Base-by-base conservation (phyloP, 768 basidiomycete species). In the Peribolospora kevripleyi region DNA sequence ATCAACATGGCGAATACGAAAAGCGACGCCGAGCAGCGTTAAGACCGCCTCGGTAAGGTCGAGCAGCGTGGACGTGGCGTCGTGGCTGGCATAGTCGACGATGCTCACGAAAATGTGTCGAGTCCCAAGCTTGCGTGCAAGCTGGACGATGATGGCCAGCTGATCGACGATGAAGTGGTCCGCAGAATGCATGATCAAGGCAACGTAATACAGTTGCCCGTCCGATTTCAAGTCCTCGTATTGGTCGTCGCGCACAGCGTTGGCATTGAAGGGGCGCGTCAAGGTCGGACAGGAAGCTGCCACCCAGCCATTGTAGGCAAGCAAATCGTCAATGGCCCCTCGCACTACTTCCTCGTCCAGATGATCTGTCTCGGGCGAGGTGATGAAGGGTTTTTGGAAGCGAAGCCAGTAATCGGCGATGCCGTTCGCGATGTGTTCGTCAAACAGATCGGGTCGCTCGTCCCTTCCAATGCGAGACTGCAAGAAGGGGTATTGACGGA, bases 101-200 rank as follows among this genome's bases (percentile, higher is more conserved):
- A 98, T 90, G 6, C 88, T 93, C 45, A 98, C 91, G 66, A 97
- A 98, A 51, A 98, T 69, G 63, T 86, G 87, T 52, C 77, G 73
- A 4, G 84, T 79, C 3, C 93, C 93, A 8, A 97, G 76, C 7
- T 88, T 80, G 62, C 81, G 81, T 0, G 84, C 84, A 64, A 98
- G 76, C 66, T 98, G 93, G 7, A 98, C 83, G 60, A 98, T 97
- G 62, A 93, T 85, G 14, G 93, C 86, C 49, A 98, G 79, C 67
- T 98, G 93, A 70, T 97, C 93, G 60, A 95, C 84, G 54, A 97
- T 77, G 71, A 98, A 98, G 66, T 98, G 93, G 72, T 98, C 93
- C 3, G 93, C 93, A 3, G 87, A 91, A 68, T 98, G 91, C 48
- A 98, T 83, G 60, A 90, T 77, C 61, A 97, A 82, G 55, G 86